Conservation (phyloP, 2,329 filamentous ascomycete species). For the Colletotrichum horii region DNA sequence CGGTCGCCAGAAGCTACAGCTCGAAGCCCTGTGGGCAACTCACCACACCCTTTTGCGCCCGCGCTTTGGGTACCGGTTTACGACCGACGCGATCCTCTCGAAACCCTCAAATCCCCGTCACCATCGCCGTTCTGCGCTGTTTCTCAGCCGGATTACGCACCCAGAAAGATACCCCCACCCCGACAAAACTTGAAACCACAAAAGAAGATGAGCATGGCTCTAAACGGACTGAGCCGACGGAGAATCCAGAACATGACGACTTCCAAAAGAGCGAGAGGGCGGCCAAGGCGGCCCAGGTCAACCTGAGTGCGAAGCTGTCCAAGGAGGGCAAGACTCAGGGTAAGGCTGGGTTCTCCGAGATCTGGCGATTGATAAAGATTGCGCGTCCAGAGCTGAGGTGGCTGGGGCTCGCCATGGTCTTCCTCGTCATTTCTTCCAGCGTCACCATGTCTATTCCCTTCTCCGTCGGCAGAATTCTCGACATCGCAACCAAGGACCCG, state of each 20-base stretch:
- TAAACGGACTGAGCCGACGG: constrained; percentile 39
- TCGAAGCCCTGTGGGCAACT: not conserved
- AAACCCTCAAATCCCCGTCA: not conserved
- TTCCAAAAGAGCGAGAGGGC: constrained; percentile 81
- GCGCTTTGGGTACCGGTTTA: not conserved
- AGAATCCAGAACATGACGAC: constrained; percentile 35
- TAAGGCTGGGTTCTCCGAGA: constrained; percentile 72
- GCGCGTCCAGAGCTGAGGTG: constrained; percentile 83
- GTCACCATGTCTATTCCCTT: constrained; percentile 98
- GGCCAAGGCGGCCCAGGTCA: constrained; percentile 84
- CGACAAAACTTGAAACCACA: not conserved
- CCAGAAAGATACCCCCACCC: constrained; percentile 24
- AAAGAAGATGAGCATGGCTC: constrained; percentile 13
- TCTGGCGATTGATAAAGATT: constrained; percentile 88
- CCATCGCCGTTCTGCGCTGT: constrained; percentile 25
- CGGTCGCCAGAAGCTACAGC: not conserved
- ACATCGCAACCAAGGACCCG: constrained; percentile 80
- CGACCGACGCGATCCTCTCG: not conserved
- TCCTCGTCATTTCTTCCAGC: constrained; percentile 86
- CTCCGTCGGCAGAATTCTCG: constrained; percentile 93
- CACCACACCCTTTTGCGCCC: not conserved
- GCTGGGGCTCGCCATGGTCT: constrained; percentile 79
- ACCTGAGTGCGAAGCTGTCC: constrained; percentile 84
- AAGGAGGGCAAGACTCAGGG: constrained; percentile 72
- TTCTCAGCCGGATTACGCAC: constrained; percentile 33